Percentiles rank a stretch among this genome's conserved stretches.
Conservation (phyloP, 2,329 filamentous ascomycete species). For the Cladobotryum mycophilum region DNA sequence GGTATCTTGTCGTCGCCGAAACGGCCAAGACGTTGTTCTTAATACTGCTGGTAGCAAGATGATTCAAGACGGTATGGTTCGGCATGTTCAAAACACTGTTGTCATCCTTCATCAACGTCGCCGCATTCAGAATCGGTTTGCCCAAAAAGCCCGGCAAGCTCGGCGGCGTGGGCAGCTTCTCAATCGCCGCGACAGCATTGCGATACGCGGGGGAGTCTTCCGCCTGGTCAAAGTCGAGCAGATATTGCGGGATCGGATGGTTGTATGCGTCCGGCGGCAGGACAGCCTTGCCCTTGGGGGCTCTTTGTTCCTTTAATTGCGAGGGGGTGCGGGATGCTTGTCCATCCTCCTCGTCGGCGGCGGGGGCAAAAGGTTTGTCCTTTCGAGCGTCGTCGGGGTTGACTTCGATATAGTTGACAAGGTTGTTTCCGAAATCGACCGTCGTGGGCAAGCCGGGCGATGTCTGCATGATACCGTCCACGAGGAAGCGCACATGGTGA, state of each 20-base stretch:
- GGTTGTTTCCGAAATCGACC: conserved; percentile 94
- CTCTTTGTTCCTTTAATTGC: conserved; percentile 37
- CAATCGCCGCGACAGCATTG: conserved; percentile 66
- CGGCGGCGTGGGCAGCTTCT: conserved; percentile 76
- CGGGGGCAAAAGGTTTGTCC: conserved; percentile 18
- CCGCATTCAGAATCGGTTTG: conserved; percentile 90
- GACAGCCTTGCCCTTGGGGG: conserved; percentile 49
- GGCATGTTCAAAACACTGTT: conserved; percentile 95
- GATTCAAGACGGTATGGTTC: conserved; percentile 94
- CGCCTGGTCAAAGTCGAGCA: conserved; percentile 78
- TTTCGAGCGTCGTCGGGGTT: conserved; percentile 62
- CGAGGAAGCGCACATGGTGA: conserved; percentile 93
- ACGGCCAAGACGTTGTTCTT: conserved; percentile 94
- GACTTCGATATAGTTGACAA: conserved; percentile 98
- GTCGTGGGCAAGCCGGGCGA: conserved; percentile 84
- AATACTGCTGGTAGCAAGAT: conserved; percentile 95
- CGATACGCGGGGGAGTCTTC: conserved; percentile 72
- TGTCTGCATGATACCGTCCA: conserved; percentile 88
- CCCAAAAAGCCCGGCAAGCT: conserved; percentile 83
- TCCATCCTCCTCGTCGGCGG: conserved; percentile 9
- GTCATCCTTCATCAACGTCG: conserved; percentile 91
- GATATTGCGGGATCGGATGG: conserved; percentile 71
- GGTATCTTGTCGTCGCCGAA: conserved; percentile 95
- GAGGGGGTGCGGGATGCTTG: conserved; percentile 8
- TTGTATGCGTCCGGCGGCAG: conserved; percentile 58